A percentile compares a stretch with the other conserved stretches of the same genome.
phyloP scores from a whole-genome alignment of 2,329 filamentous ascomycete species.

The Ophiostoma sp. region DNA sequence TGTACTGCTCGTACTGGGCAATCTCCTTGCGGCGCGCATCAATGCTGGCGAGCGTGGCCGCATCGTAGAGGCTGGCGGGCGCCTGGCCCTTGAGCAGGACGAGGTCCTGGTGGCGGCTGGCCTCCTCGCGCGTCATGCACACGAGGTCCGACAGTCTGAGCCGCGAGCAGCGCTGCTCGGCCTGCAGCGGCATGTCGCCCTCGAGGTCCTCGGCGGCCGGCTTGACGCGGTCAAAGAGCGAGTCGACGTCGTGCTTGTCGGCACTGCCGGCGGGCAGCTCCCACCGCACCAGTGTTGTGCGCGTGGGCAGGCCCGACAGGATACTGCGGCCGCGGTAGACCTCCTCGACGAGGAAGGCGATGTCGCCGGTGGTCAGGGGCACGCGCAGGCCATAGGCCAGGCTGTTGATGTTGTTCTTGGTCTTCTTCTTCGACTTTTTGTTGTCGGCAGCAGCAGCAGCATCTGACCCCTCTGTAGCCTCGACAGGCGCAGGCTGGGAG shows the following conservation, averaged over 20 bases:
- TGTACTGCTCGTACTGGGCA: conserved; percentile 47
- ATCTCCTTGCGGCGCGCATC: conserved; percentile 64
- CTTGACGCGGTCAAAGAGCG: conserved; percentile 38
- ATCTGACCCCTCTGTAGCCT: not conserved
- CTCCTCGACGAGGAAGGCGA: conserved; percentile 85
- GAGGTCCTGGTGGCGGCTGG: conserved; percentile 69
- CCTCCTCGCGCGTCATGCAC: conserved; percentile 91
- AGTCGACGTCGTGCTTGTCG: conserved; percentile 6
- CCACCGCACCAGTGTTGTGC: conserved; percentile 79
- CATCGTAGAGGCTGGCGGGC: conserved; percentile 69
- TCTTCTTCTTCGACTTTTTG: not conserved
- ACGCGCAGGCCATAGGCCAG: conserved; percentile 68
- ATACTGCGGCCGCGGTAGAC: conserved; percentile 78
- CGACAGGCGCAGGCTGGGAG: not conserved
- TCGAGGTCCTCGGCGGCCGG: conserved; percentile 36
- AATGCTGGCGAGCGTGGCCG: conserved; percentile 61
- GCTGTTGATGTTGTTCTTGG: conserved; percentile 29
- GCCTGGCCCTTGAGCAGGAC: conserved; percentile 65
- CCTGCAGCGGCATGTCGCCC: conserved; percentile 31
- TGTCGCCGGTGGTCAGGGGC: conserved; percentile 71
- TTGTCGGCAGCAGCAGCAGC: not conserved
- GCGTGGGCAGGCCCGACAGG: conserved; percentile 73
- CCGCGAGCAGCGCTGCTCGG: conserved; percentile 70
- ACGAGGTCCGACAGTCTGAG: conserved; percentile 68
- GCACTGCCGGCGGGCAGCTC: conserved; percentile 31